These are phyloP conservation scores for Grifola frondosa DNA, from an alignment of 1,284 basidiomycete genomes.

Conservation along the genomic window DNA sequence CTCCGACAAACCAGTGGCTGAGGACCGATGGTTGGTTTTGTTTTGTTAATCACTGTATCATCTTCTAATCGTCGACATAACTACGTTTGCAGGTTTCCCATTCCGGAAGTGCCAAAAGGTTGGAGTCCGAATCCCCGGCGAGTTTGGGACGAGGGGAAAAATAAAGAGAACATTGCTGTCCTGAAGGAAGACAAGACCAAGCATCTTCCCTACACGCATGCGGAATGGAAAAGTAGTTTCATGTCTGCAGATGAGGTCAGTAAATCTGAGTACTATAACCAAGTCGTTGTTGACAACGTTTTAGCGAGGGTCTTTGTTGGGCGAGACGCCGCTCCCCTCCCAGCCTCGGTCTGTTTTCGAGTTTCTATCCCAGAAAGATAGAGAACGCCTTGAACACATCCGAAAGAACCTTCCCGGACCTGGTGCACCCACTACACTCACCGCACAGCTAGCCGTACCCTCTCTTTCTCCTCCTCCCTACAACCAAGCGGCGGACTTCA, in stretches of 20 bases:
- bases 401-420: constrained; percentile 36
- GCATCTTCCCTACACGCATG: constrained; percentile 30
- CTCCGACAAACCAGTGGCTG: constrained; percentile 63
- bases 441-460: constrained; percentile 24
- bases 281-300: constrained; percentile 1
- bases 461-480: constrained; percentile 26
- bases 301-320: constrained; percentile 80
- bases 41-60: constrained; percentile 9
- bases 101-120: constrained; percentile 75
- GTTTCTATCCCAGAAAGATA: constrained; percentile 88
- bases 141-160: constrained; percentile 66
- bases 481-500: constrained; percentile 26
- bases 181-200: constrained; percentile 14
- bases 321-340: constrained; percentile 73
- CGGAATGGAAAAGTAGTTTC: constrained; percentile 48
- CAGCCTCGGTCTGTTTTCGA: constrained; percentile 86
- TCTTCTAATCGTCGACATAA: too few relatives aligned
- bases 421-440: constrained; percentile 18
- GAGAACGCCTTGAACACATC: constrained; percentile 77
- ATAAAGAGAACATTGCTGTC: constrained; percentile 47
- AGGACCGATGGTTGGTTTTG: constrained; percentile 67
- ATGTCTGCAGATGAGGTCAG: constrained; percentile 72
- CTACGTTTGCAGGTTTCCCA: constrained; percentile 62
- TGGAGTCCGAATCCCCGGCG: constrained; percentile 85
- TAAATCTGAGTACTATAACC: constrained; percentile 5